Evolutionary conservation across 345 rosid genomes (phyloP), one percentile per base, ranked within the genome.

Genomic region (Nasturtium officinale): DNA sequence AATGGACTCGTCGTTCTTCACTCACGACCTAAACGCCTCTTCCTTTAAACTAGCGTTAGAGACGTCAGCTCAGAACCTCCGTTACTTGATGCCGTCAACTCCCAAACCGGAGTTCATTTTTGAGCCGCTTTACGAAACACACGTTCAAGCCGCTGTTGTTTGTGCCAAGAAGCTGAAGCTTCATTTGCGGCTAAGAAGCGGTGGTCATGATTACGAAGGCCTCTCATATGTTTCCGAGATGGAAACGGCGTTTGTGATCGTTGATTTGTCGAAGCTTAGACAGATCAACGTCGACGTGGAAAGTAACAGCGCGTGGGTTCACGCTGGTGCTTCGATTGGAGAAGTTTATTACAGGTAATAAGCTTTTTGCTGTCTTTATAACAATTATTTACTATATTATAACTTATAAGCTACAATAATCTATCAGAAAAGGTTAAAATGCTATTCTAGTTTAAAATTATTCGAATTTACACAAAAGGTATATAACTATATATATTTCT

Each of bases 141-240:
- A 90, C 18, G 86, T 90, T 71, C 95, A 86, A 54, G 86, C 92
- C 0, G 84, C 85, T 35, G 88, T 90, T 43, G 67, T 84, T 38
- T 90, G 97, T n/a, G 79, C 88, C 13, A 84, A 80, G 53, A 16
- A 83, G 43, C 65, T 82, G n/a, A 46, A 78, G 5, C 56, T 88
- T 51, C 89, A 87, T 48, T 67, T 89, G 38, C 80, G 88, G 71
- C 58, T 86, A 42, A 85, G 91, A 1, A 87, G 92, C 6, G 92
- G 95, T 0, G 97, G 97, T 20, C 95, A 86, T 71, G 92, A 89
- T 76, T 88, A 84, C 7, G 94, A 88, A 77, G 92, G 90, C 2
- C 71, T 87, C 2, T 87, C 92, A 1, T 90, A 85, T n/a, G 85
- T 84, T 3, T 85, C 90, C 0, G 74, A 82, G 77, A 72, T 72